Evolutionary conservation across 176 grass and related monocot species (phyloP), one percentile per base, ranked within the genome.

Genomic region (Coix lacrymajobi): DNA sequence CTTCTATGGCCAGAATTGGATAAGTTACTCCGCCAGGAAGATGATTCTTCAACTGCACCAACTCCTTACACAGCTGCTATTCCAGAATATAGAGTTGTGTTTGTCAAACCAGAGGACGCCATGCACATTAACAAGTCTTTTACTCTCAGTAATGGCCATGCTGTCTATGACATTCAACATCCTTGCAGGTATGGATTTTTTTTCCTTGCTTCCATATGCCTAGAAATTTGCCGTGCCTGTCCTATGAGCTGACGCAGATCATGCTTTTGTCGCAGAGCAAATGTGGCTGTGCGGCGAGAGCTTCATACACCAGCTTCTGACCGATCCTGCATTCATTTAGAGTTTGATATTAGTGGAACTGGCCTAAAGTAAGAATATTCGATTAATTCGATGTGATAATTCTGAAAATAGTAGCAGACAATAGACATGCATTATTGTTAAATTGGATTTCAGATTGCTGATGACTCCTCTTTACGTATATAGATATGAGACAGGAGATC

Each of bases 401-500:
- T 62, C 17, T 28, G 10, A 34, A 62, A 32, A 71, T 72, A 78
- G n/a, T 54, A 37, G 7, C 76, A 62, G 65, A 41, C 1, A 81
- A 37, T 16, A 39, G 56, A 33, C 3, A 81, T 56, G 15, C 52
- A 57, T 7, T n/a, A 25, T 81, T 56, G 26, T 62, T 69, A 63
- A 3, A 37, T 81, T 73, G 29, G 33, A 58, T 7, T 66, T 36
- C 5, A 85, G 64, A 77, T 14, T 76, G 8, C 66, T 81, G 41
- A 71, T 71, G 39, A 58, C 6, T 28, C 40, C 24, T 65, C 11
- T 70, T 90, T 89, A 64, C 8, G 38, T 74, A 67, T 43, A 64
- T 74, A 98, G 96, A 85, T 95, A 93, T 65, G 96, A 95, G 79
- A 82, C 96, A 62, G 96, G 96, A 73, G 96, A 98, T 71, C 96